Conservation (phyloP, 83 land plant species). For the Diphasiastrum complanatum region DNA sequence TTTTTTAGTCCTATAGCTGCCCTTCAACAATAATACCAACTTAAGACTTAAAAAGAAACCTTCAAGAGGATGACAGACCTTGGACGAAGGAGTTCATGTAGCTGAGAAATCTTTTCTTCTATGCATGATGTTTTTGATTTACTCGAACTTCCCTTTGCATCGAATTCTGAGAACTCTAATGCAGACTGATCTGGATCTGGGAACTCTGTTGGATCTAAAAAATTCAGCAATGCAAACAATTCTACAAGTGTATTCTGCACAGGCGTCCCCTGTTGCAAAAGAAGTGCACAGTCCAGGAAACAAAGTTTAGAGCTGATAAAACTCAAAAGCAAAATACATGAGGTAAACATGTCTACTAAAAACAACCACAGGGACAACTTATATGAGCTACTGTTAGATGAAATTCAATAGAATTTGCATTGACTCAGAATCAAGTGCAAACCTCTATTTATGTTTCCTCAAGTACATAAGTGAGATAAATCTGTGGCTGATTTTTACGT, state of each 20-base stretch:
- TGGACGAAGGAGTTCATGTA: conserved; percentile 35
- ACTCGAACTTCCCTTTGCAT: not conserved
- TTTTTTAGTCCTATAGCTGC: no score
- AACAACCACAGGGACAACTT: no score
- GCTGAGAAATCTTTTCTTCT: conserved; percentile 21
- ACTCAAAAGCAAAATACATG: no score
- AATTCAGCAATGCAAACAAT: conserved; percentile 34
- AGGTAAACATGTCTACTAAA: no score
- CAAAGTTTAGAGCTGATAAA: not conserved
- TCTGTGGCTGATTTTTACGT: no score
- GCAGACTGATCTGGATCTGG: conserved; percentile 35
- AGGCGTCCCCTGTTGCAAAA: conserved; percentile 29
- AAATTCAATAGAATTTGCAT: no score
- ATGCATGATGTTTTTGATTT: conserved; percentile 1
- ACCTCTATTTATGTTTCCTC: no score
- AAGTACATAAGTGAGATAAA: no score
- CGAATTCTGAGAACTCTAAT: conserved; percentile 28
- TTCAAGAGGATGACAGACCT: conserved; percentile 15
- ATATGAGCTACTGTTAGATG: no score
- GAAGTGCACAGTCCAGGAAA: not conserved
- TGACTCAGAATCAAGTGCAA: no score
- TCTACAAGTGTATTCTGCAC: conserved; percentile 40
- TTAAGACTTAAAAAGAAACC: no score
- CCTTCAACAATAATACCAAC: no score
- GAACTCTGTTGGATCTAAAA: conserved; percentile 33